Base-by-base conservation (phyloP, 225 moss, liverwort and hornwort genomes). In the Neckera pumila region DNA sequence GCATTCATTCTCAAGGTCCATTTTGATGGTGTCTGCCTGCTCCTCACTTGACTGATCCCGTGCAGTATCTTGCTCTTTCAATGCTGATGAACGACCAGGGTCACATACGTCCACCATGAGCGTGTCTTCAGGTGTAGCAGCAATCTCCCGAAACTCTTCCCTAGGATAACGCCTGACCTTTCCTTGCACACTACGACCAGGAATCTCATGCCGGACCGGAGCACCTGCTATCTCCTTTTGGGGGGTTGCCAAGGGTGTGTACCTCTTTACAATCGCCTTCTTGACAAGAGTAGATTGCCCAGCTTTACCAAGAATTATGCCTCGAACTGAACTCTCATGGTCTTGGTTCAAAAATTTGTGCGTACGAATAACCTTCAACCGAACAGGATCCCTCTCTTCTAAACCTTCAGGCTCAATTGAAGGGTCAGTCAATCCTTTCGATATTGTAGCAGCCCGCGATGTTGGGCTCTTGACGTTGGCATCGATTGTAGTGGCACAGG, bases 231-330 rank as follows among this genome's bases (percentile, higher is more conserved):
- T 80, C 80, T 78, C 57, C 69, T 67, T 80, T 58, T 51, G 21
- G 18, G 42, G 56, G 47, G 73, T 56, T 34, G 47, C 64, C 84
- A 79, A 45, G 84, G 92, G 80, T 89, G 57, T 73, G 90, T 90
- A 81, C 75, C 90, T 88, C 81, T 82, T 92, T 16, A 87, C 89
- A 43, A 78, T 67, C 84, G 92, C 76, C 80, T 86, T 90, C 87
- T 89, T 90, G 76, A 81, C 86, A 88, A 80, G 57, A 60, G 59
- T 28, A 33, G 64, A 78, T 74, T 72, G 90, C 27, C 86, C 33
- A 84, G 75, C 74, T 72, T 84, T 80, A 61, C 86, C 69, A 51
- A 71, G 66, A 82, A 63, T 51, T 28, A 23, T 84, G 79, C 65
- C 76, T 66, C 80, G 83, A 74, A 71, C 77, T 73, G 80, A 80